Conservation (phyloP, 2,329 filamentous ascomycete species). For the Diaporthe humulicola region DNA sequence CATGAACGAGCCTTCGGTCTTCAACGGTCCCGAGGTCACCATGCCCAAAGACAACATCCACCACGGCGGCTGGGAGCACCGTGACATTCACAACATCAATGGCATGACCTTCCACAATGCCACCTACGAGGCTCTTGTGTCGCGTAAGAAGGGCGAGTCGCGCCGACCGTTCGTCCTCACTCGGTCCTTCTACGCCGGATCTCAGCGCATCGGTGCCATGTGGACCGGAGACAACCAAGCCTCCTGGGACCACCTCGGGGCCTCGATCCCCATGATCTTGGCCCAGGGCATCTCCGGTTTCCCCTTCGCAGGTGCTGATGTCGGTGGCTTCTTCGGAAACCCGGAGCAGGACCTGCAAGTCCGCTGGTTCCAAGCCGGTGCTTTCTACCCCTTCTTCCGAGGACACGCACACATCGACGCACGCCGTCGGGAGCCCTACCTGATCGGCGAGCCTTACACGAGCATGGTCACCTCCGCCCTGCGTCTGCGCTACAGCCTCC, state of each 20-base stretch:
- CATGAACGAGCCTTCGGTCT: constrained; percentile 99
- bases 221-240: constrained; percentile 99
- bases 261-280: constrained; percentile 91
- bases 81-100: constrained; percentile 95
- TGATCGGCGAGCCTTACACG: constrained; percentile 86
- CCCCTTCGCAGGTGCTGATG: constrained; percentile 94
- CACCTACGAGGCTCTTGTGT: constrained; percentile 86
- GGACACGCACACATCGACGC: constrained; percentile 97
- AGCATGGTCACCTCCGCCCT: constrained; percentile 89
- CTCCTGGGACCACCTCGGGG: constrained; percentile 90
- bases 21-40: constrained; percentile 97
- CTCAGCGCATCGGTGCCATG: constrained; percentile 92
- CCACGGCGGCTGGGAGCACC: constrained; percentile 92
- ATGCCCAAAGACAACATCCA: constrained; percentile 99
- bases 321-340: constrained; percentile 98
- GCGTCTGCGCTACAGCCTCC: constrained; percentile 87
- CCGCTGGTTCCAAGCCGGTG: constrained; percentile 96
- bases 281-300: constrained; percentile 94
- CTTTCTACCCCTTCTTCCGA: constrained; percentile 98
- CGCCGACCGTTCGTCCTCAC: constrained; percentile 93
- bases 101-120: constrained; percentile 96
- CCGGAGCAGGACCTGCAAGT: constrained; percentile 91
- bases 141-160: constrained; percentile 87
- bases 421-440: constrained; percentile 92
- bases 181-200: constrained; percentile 91